Base-by-base conservation (phyloP, 2,329 filamentous ascomycete species). In the Apiospora arundinis region DNA sequence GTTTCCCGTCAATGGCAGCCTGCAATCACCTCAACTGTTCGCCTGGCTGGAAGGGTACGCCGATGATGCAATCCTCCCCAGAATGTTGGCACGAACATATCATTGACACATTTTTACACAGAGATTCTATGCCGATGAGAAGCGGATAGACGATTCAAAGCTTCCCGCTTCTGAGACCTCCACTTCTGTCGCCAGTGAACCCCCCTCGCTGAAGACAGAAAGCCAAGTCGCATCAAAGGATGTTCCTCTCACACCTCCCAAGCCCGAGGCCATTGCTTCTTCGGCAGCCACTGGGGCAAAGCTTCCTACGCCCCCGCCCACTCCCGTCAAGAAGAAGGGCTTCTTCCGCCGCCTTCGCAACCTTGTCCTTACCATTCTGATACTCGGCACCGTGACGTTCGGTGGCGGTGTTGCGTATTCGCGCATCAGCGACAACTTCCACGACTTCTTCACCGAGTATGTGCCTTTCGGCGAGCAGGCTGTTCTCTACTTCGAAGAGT, bases 381-480 rank as follows among this genome's bases (percentile, higher is more conserved):
- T 97, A 63, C 88, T 98, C 40, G 91, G 93, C 37, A 90, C 90
- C 7, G 83, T 97, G 63, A 91, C 92, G 49, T 99, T 97, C 78
- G 93, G 89, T 70, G 95, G 95, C 75, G 95, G 95, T 76, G 92
- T 98, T 70, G 97, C 93, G 87, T 96, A 97, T 83, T 95, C 96
- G 70, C 91, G 97, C 75, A 89, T 96, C 82, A 97, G 92, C 80
- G 96, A 99, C 86, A 97, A 94, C 84, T 99, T 98, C 89, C 95
- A 99, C 84, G 96, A 99, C 83, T 96, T 98, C 86, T 99, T 99
- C 85, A 98, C 95, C 78, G 95, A 98, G 84, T 99, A 95, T 82
- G 85, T 99, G 23, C 96, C 96, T 28, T 97, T 93, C 76, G 96
- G 95, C 78, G 96, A 99, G 84, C 94, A 97, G 80, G 93, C 93